Conservation (phyloP, 768 basidiomycete species). For the Podaxis rugospora region DNA sequence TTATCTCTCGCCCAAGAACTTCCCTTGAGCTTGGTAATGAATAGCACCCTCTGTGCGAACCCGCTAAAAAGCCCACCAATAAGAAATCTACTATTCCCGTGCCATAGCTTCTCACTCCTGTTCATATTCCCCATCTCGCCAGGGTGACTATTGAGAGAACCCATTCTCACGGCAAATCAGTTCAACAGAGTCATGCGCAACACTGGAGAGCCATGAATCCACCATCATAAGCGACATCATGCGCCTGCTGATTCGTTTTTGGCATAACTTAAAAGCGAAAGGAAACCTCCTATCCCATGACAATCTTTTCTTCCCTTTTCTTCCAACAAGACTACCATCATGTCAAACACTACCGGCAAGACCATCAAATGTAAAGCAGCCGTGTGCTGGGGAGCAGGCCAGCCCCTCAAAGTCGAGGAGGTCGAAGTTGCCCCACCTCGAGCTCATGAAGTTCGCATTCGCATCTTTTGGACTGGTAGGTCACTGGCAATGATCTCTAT, state of each 20-base stretch:
- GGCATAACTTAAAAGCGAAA: constrained; percentile 1
- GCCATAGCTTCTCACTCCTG: background rate
- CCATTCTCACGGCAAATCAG: constrained; percentile 2
- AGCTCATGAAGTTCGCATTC: constrained; percentile 89
- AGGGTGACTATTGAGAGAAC: background rate
- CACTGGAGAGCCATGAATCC: constrained; percentile 3
- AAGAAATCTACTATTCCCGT: background rate
- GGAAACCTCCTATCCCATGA: constrained; percentile 7
- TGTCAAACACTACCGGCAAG: constrained; percentile 76
- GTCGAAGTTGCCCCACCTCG: constrained; percentile 91
- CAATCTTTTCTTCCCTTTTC: constrained; percentile 18
- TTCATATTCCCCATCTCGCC: background rate
- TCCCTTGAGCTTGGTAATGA: background rate
- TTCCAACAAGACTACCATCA: constrained; percentile 27
- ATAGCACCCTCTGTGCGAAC: constrained; percentile 1
- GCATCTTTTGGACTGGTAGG: constrained; percentile 86
- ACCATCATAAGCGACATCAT: background rate
- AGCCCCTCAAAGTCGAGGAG: constrained; percentile 82
- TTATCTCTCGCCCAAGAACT: background rate
- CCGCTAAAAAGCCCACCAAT: background rate
- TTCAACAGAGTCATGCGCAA: constrained; percentile 6
- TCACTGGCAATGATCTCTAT: background rate
- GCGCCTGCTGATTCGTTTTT: background rate
- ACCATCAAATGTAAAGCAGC: constrained; percentile 87
- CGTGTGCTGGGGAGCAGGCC: constrained; percentile 92